phyloP scores from a whole-genome alignment of 768 basidiomycete genomes.

The Lactifluus pinguis region DNA sequence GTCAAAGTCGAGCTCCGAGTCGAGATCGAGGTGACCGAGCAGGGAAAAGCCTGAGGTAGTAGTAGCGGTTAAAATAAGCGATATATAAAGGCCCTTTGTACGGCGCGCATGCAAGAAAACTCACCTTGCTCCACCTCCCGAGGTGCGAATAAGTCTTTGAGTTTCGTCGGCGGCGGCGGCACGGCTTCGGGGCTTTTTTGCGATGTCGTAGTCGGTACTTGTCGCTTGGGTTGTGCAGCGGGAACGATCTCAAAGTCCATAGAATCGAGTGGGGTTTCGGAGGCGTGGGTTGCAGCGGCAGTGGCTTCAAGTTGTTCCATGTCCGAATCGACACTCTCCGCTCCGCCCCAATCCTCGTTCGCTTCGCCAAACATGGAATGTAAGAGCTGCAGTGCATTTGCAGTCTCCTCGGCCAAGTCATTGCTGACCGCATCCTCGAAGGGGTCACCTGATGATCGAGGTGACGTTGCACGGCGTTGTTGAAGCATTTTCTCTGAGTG shows the following conservation, averaged over 20 bases:
- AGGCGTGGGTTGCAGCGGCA: conserved; percentile 12
- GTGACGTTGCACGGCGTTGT: background rate
- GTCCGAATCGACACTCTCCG: conserved; percentile 50
- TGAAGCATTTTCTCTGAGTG: background rate
- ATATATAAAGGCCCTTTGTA: background rate
- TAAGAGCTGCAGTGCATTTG: conserved; percentile 40
- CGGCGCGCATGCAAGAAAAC: conserved; percentile 16
- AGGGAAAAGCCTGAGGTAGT: conserved; percentile 69
- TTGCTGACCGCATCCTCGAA: background rate
- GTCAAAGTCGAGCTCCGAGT: conserved; percentile 61
- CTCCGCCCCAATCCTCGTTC: conserved; percentile 49
- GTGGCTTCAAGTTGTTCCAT: conserved; percentile 41
- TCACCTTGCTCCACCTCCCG: conserved; percentile 51
- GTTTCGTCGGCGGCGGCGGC: conserved; percentile 19
- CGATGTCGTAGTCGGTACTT: background rate
- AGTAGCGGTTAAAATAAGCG: too few species aligned
- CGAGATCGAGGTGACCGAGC: conserved; percentile 65
- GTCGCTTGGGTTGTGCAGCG: background rate
- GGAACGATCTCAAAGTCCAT: conserved; percentile 16
- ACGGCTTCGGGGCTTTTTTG: background rate
- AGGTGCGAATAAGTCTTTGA: conserved; percentile 71
- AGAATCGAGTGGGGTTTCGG: conserved; percentile 24
- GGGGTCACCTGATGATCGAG: background rate
- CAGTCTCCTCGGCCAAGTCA: conserved; percentile 38
- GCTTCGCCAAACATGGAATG: conserved; percentile 41